phyloP scores from a whole-genome alignment of 345 rosid genomes.

The Cardiospermum halicacabum region DNA sequence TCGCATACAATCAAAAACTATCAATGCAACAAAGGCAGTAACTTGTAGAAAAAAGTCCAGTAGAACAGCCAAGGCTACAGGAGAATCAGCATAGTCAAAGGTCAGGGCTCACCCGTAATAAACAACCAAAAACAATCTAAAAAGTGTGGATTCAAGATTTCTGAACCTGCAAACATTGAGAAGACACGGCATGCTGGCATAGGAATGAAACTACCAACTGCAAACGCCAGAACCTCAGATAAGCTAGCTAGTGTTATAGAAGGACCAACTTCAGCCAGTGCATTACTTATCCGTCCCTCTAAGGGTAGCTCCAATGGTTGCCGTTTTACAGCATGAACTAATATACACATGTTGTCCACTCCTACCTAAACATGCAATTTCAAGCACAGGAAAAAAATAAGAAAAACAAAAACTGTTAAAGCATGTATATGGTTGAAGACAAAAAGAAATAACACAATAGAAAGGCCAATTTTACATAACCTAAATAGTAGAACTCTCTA shows the following conservation, averaged over 20 bases:
- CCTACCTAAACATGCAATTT: slow-evolving; percentile 68
- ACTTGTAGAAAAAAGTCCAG: slow-evolving; percentile 63
- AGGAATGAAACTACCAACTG: slow-evolving; percentile 88
- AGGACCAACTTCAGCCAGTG: slow-evolving; percentile 97
- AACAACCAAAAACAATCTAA: slow-evolving; percentile 4
- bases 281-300: slow-evolving; percentile 85
- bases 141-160: background rate
- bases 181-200: slow-evolving; percentile 99
- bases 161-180: slow-evolving; percentile 93
- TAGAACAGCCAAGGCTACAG: slow-evolving; percentile 54
- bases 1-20: slow-evolving; percentile 45
- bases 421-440: background rate
- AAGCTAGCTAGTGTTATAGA: slow-evolving; percentile 95
- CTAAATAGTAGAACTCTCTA: background rate
- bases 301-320: slow-evolving; percentile 61
- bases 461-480: background rate
- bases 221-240: slow-evolving; percentile 94
- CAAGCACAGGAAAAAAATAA: background rate
- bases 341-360: slow-evolving; percentile 97
- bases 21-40: slow-evolving; percentile 60
- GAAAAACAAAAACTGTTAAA: background rate
- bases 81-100: background rate
- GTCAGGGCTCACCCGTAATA: background rate
- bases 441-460: background rate
- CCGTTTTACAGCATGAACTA: slow-evolving; percentile 95